These are phyloP conservation scores for Sherardia arvensis DNA, from an alignment of 257 asterid genomes.

Conservation along the genomic window DNA sequence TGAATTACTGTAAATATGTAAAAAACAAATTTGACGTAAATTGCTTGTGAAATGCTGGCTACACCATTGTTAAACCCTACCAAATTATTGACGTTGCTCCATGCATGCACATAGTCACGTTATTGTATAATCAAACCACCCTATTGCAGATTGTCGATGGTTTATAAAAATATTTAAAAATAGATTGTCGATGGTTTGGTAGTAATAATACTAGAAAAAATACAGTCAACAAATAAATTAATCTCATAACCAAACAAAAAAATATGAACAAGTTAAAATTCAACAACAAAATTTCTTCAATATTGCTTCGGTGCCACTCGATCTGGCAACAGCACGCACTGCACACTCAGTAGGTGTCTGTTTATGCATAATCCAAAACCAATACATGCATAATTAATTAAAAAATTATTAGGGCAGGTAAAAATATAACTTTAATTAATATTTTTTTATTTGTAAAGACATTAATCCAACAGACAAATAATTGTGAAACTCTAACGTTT, in stretches of 20 bases:
- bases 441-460: slow-evolving; percentile 1
- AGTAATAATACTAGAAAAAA: not conserved
- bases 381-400: slow-evolving; percentile 1
- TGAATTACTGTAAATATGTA: too few relatives aligned
- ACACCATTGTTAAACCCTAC: too few relatives aligned
- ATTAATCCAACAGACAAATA: slow-evolving; percentile 4
- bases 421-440: not conserved
- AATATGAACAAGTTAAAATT: not conserved
- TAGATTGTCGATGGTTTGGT: not conserved
- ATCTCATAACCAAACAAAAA: not conserved
- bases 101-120: not conserved
- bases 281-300: not conserved
- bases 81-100: not conserved
- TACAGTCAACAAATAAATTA: not conserved
- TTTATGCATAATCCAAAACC: not conserved
- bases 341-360: not conserved
- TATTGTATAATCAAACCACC: not conserved
- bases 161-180: too few relatives aligned
- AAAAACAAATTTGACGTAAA: too few relatives aligned
- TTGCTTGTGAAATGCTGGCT: too few relatives aligned
- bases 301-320: not conserved
- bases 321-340: not conserved
- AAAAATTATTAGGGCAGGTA: not conserved
- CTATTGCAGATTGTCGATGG: not conserved
- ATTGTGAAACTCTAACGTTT: slow-evolving; percentile 5